These are phyloP conservation scores for Fusarium begoniae DNA, from an alignment of 2,329 filamentous ascomycete species.

Conservation along the genomic window DNA sequence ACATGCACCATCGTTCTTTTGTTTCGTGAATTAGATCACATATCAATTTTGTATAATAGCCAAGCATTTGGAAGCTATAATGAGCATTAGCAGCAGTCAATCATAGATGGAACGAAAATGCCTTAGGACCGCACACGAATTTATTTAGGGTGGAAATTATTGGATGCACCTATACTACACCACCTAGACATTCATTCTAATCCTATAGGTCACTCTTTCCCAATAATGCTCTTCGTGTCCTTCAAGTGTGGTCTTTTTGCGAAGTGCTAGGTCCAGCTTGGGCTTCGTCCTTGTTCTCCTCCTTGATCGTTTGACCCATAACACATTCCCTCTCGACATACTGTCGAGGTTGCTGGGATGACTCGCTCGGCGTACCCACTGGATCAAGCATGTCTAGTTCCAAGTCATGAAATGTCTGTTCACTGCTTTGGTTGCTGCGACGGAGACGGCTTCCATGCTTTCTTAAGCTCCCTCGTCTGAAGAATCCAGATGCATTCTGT, in stretches of 20 bases:
- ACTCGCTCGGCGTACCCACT: conserved; percentile 10
- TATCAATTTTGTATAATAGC: conserved; percentile 37
- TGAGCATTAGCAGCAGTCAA: conserved; percentile 33
- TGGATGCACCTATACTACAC: conserved; percentile 36
- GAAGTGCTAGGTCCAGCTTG: conserved; percentile 8
- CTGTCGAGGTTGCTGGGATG: conserved; percentile 22
- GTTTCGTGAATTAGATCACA: conserved; percentile 11
- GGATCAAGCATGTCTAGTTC: conserved; percentile 44
- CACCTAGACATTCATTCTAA: conserved; percentile 35
- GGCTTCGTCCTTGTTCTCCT: conserved; percentile 45
- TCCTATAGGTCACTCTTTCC: conserved; percentile 15
- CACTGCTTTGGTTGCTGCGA: conserved; percentile 45
- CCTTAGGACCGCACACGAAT: conserved; percentile 4
- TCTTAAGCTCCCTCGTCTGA: conserved; percentile 41
- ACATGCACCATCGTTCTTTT: conserved; percentile 10
- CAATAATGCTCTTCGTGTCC: background rate
- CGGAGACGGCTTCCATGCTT: conserved; percentile 35
- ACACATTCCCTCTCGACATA: conserved; percentile 48
- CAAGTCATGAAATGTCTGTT: conserved; percentile 40
- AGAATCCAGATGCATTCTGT: conserved; percentile 46
- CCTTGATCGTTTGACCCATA: conserved; percentile 50
- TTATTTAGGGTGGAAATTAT: conserved; percentile 24
- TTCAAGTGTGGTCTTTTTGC: conserved; percentile 1
- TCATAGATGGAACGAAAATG: conserved; percentile 32
- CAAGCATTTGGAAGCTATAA: conserved; percentile 33